Base-by-base conservation (phyloP, 345 rosid species). In the Pistacia atlantica region DNA sequence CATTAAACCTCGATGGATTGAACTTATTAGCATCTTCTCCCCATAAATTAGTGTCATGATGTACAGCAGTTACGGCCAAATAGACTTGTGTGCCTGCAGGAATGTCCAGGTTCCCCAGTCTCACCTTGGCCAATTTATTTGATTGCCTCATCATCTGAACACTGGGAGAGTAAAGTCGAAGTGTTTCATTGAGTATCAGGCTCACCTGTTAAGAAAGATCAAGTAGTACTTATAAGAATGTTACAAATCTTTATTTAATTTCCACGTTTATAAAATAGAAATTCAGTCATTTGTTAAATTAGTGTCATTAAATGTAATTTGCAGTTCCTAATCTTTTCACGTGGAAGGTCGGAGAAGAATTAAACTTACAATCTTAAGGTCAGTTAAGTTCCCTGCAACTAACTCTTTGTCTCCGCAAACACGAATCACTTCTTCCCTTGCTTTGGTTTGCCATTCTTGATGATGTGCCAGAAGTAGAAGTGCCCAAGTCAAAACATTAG, bases 401-500 rank as follows among this genome's bases (percentile, higher is more conserved):
- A 84, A 14, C 67, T 79, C 73, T 25, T 74, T 65, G 16, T 70
- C 55, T 60, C 89, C 87, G 11, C 81, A 84, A 17, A 91, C 77
- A 0, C 78, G 69, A 42, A 78, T 49, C 45, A 87, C 88, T 89
- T 92, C 98, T 80, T 91, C 89, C 45, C 94, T 80, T 20, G 91
- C 91, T 65, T 84, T 88, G 66, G 60, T 57, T 81, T 94, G 94
- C 96, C 98, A 94, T 28, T 91, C 92, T 60, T 86, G 97, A 76
- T 94, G 82, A 82, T 76, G 38, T n/a, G 93, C 93, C 25, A 94
- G 74, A 28, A 89, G 90, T 0, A 92, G 71, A 75, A 94, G 79
- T 0, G 89, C 85, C 92, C 93, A 91, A 5, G 93, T 89, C 78
- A 94, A 74, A 60, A 90, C 89, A 46, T 85, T 82, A 54, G 86